Conservation (phyloP, 768 basidiomycete genomes). For the Mycena metata region DNA sequence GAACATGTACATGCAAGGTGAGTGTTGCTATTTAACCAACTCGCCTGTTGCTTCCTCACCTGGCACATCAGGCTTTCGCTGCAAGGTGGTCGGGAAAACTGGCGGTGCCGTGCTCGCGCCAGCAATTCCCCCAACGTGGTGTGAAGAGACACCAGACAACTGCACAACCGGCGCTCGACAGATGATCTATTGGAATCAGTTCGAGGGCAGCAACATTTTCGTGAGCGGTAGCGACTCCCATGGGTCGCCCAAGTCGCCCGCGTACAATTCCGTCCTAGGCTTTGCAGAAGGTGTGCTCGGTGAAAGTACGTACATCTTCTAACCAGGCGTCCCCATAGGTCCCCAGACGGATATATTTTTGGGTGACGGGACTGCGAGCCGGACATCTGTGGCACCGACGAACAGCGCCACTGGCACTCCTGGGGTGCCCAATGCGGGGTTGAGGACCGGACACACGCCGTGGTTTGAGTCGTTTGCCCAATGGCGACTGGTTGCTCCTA, state of each 20-base stretch:
- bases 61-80: constrained; percentile 46
- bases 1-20: constrained; percentile 61
- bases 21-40: neutral
- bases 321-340: neutral
- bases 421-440: neutral
- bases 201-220: constrained; percentile 58
- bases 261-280: constrained; percentile 53
- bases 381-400: constrained; percentile 15
- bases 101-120: constrained; percentile 46
- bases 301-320: neutral
- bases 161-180: constrained; percentile 59
- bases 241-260: constrained; percentile 55
- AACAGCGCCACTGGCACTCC: constrained; percentile 3
- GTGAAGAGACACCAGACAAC: constrained; percentile 49
- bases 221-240: constrained; percentile 57
- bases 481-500: neutral
- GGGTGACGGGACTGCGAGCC: constrained; percentile 13
- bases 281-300: constrained; percentile 46
- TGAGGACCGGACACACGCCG: neutral
- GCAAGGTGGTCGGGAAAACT: constrained; percentile 53
- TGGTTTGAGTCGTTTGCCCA: constrained; percentile 1
- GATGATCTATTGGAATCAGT: constrained; percentile 60
- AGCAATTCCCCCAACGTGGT: constrained; percentile 56
- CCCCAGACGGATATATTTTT: constrained; percentile 35
- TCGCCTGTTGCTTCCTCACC: neutral